These are phyloP conservation scores for Globisporangium yorkense DNA, from an alignment of 352 stramenopile species.

Conservation along the genomic window DNA sequence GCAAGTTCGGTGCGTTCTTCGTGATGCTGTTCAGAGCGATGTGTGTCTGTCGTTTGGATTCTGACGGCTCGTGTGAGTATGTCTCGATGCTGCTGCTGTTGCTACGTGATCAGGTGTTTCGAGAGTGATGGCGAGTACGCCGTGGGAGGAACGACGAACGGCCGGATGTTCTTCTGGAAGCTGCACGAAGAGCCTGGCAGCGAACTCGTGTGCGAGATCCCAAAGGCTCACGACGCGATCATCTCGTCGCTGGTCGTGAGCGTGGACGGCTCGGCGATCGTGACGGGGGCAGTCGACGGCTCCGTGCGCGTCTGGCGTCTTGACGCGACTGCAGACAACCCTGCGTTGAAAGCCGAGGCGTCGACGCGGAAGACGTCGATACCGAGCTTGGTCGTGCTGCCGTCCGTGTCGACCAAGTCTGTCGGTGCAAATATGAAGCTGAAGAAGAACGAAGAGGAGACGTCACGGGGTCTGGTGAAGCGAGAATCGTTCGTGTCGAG, in stretches of 20 bases:
- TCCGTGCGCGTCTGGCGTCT: constrained; percentile 61
- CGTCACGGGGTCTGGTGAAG: background rate
- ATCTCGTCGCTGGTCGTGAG: constrained; percentile 60
- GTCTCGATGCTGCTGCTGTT: background rate
- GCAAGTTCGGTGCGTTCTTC: constrained; percentile 34
- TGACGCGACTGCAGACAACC: background rate
- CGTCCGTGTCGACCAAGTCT: background rate
- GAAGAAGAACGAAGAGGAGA: too few species aligned
- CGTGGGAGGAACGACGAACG: constrained; percentile 57
- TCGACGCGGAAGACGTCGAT: constrained; percentile 4
- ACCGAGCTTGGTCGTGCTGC: background rate
- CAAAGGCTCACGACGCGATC: constrained; percentile 49
- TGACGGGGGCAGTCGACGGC: constrained; percentile 57
- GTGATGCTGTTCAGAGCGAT: background rate
- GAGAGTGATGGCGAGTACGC: constrained; percentile 69
- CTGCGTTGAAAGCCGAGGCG: constrained; percentile 1
- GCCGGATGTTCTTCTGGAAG: constrained; percentile 66
- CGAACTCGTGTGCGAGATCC: constrained; percentile 56
- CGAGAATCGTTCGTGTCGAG: background rate
- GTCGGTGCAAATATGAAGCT: background rate
- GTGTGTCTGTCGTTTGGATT: background rate
- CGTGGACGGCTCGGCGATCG: constrained; percentile 39
- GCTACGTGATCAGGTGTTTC: constrained; percentile 31
- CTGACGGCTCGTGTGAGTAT: background rate
- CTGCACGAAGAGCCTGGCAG: constrained; percentile 31